phyloP scores from a whole-genome alignment of 345 rosid genomes.

The Abelmoschus esculentus region DNA sequence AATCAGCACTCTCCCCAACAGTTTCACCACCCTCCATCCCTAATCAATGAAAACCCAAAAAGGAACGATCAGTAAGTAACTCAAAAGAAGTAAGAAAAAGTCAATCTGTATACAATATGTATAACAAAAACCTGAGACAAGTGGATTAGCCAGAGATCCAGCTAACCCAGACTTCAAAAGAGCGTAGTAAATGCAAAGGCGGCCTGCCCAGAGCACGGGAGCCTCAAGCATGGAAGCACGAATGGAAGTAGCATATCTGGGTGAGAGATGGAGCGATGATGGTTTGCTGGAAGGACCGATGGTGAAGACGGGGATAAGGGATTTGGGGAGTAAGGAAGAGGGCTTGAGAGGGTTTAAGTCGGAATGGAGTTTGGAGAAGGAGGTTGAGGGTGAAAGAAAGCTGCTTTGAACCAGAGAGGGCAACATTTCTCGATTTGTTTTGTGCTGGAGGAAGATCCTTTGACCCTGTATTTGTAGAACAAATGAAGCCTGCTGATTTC shows the following conservation, averaged over 20 bases:
- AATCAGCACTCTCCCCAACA: constrained; percentile 50
- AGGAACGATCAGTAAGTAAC: background rate
- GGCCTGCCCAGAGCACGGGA: constrained; percentile 79
- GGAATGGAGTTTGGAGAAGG: background rate
- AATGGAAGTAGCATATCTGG: constrained; percentile 4
- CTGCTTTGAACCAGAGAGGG: constrained; percentile 12
- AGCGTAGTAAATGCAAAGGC: constrained; percentile 73
- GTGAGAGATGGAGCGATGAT: background rate
- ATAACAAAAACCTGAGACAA: constrained; percentile 58
- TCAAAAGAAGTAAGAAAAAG: background rate
- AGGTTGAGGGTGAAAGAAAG: constrained; percentile 5
- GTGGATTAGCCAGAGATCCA: constrained; percentile 74
- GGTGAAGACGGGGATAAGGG: background rate
- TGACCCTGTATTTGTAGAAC: background rate
- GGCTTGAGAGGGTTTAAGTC: background rate
- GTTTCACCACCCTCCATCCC: constrained; percentile 40
- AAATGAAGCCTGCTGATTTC: background rate
- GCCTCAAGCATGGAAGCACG: constrained; percentile 63
- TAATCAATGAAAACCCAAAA: constrained; percentile 10
- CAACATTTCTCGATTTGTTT: constrained; percentile 3
- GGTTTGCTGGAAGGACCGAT: background rate
- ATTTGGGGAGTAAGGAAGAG: constrained; percentile 15
- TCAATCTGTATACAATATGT: background rate
- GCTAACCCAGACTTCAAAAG: constrained; percentile 76
- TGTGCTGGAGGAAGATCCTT: background rate